Evolutionary conservation across 768 basidiomycete species (phyloP).

Genomic region (Panaeolus cyanescens): DNA sequence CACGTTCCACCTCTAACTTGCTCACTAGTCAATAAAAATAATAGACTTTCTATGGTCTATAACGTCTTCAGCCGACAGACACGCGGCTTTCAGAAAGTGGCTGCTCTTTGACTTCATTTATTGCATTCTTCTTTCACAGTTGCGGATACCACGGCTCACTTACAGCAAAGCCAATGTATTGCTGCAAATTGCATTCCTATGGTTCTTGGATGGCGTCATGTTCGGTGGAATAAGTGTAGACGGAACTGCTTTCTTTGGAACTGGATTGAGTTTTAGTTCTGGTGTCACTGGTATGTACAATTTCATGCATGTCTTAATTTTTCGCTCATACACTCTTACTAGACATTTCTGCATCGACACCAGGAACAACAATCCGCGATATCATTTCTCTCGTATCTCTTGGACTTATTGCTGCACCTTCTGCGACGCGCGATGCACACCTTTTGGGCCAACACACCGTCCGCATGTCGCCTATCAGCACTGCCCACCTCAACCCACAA

Average conservation of each 20-base stretch:
- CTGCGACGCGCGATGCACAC: conserved; percentile 52
- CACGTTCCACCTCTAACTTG: not conserved
- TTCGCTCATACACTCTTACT: conserved; percentile 7
- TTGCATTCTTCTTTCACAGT: conserved; percentile 53
- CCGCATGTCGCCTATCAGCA: conserved; percentile 91
- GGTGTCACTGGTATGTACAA: conserved; percentile 21
- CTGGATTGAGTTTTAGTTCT: conserved; percentile 19
- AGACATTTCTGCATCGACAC: conserved; percentile 43
- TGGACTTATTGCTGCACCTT: conserved; percentile 46
- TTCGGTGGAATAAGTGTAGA: conserved; percentile 74
- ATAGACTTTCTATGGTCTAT: conserved; percentile 68
- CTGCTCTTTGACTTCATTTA: conserved; percentile 68
- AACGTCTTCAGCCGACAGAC: conserved; percentile 43
- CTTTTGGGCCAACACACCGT: conserved; percentile 89
- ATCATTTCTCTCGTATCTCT: conserved; percentile 52
- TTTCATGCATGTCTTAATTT: conserved; percentile 2
- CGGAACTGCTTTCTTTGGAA: conserved; percentile 23
- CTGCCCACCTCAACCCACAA: conserved; percentile 85
- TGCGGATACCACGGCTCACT: conserved; percentile 74
- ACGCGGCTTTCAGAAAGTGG: conserved; percentile 64
- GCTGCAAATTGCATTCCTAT: conserved; percentile 61
- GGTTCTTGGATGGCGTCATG: conserved; percentile 67
- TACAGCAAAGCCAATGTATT: conserved; percentile 65
- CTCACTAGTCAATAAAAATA: conserved; percentile 68
- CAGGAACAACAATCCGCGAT: conserved; percentile 49